Evolutionary conservation across 2,329 filamentous ascomycete genomes (phyloP), one percentile per base, ranked within the genome.

Genomic region (Waltergamsia citrina): DNA sequence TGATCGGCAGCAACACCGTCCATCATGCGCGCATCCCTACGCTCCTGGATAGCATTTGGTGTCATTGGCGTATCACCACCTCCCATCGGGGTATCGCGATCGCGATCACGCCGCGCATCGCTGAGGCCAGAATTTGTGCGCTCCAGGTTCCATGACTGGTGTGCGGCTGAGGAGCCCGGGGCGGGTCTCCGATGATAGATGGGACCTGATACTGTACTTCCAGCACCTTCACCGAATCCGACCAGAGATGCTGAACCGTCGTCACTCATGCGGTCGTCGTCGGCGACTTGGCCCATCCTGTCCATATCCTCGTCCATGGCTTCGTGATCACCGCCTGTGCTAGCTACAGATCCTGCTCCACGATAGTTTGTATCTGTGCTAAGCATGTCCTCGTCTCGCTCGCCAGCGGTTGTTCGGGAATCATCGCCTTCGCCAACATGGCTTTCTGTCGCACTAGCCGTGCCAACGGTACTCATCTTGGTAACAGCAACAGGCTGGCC

Each of bases 141-240:
- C 50, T 74, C 70, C 7, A 72, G 50, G 9, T 50, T 53, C 63
- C 62, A 69, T 16, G 29, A 3, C 41, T 50, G 48, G 36, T 57
- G 5, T 44, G 45, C 33, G 52, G 45, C 60, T 56, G 38, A 51
- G 38, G 45, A 58, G 41, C 51, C 60, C 43, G 63, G 65, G 42
- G 57, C 56, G 33, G 63, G 55, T 31, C 70, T 53, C 39, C 71
- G 60, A 53, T 73, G 64, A 59, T 83, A 71, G 51, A 83, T 82
- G 25, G 85, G 85, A 0, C 86, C 86, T 39, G 79, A 85, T 37
- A 88, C 79, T 5, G 86, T 86, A 54, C 82, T 86, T 45, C 81
- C 85, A 8, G 90, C 88, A 22, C 88, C 90, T 55, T 95, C 88
- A 32, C 90, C 90, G 46, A 95, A 95, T 1, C 83, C 90, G 8